Evolutionary conservation across 768 basidiomycete species (phyloP).

Genomic region (Amanita thiersii): DNA sequence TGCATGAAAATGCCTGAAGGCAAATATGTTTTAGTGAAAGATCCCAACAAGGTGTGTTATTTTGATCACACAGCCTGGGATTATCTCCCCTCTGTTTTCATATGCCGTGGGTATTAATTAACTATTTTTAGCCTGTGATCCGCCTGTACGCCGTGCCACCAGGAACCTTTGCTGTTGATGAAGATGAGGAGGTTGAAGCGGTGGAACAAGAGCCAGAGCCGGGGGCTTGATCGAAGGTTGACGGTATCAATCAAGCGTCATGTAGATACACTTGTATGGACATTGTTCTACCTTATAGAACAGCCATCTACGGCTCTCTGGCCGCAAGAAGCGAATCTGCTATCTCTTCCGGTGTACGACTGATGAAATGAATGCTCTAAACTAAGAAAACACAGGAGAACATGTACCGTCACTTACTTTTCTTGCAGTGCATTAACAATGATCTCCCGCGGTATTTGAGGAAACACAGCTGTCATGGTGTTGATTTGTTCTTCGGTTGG

Average conservation of each 20-base stretch:
- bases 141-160: constrained; percentile 90
- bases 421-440: constrained; percentile 73
- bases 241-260: constrained; percentile 3
- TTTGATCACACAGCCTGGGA: too few species aligned
- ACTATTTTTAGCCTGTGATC: constrained; percentile 69
- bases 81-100: constrained; percentile 1
- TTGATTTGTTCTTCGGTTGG: constrained; percentile 72
- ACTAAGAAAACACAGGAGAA: constrained; percentile 8
- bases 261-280: not conserved
- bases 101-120: constrained; percentile 4
- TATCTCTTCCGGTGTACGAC: constrained; percentile 73
- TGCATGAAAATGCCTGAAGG: constrained; percentile 97
- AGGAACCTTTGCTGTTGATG: constrained; percentile 77
- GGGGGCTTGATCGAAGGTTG: constrained; percentile 6
- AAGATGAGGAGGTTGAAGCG: constrained; percentile 53
- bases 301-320: constrained; percentile 2
- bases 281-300: not conserved
- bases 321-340: constrained; percentile 62
- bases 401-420: constrained; percentile 57
- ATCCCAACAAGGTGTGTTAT: constrained; percentile 85
- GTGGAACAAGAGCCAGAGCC: constrained; percentile 33
- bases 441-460: constrained; percentile 63
- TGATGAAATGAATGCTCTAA: constrained; percentile 18
- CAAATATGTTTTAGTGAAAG: constrained; percentile 95
- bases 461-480: constrained; percentile 77